Percentiles rank a stretch among this genome's conserved stretches.
These are phyloP conservation scores for Sporopachydermia quercuum DNA, from an alignment of 805 yeast species.

Conservation along the genomic window DNA sequence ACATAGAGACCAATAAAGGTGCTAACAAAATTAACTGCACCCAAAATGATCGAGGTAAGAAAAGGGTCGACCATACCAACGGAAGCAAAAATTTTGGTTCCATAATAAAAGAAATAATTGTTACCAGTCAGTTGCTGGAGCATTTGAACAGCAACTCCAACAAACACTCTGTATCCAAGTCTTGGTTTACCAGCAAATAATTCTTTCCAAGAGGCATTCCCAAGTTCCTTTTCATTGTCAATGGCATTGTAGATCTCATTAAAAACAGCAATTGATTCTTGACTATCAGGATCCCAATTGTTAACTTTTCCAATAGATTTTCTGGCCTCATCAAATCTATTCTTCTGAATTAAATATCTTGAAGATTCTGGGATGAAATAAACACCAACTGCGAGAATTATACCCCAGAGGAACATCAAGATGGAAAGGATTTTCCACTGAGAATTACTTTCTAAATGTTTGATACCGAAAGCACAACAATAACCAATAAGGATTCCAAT, in stretches of 20 bases:
- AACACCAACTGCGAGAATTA: conserved; percentile 45
- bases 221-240: conserved; percentile 33
- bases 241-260: conserved; percentile 28
- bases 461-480: conserved; percentile 55
- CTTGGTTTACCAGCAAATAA: conserved; percentile 36
- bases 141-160: conserved; percentile 32
- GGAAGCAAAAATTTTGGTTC: conserved; percentile 37
- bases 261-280: conserved; percentile 14
- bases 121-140: conserved; percentile 52
- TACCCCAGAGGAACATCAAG: conserved; percentile 57
- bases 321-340: conserved; percentile 41
- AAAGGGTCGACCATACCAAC: conserved; percentile 33
- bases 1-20: conserved; percentile 33
- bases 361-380: conserved; percentile 65
- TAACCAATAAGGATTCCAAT: conserved; percentile 63
- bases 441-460: conserved; percentile 34
- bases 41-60: conserved; percentile 38
- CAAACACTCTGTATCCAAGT: conserved; percentile 21
- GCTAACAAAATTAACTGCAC: conserved; percentile 36
- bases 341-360: conserved; percentile 47
- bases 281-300: conserved; percentile 16
- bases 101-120: conserved; percentile 54
- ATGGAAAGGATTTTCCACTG: conserved; percentile 68
- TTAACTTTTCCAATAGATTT: conserved; percentile 39
- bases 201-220: conserved; percentile 35